Percentiles rank a stretch among this genome's conserved stretches.
Evolutionary conservation across 345 rosid genomes (phyloP).

Genomic region (Clarkia xantiana): DNA sequence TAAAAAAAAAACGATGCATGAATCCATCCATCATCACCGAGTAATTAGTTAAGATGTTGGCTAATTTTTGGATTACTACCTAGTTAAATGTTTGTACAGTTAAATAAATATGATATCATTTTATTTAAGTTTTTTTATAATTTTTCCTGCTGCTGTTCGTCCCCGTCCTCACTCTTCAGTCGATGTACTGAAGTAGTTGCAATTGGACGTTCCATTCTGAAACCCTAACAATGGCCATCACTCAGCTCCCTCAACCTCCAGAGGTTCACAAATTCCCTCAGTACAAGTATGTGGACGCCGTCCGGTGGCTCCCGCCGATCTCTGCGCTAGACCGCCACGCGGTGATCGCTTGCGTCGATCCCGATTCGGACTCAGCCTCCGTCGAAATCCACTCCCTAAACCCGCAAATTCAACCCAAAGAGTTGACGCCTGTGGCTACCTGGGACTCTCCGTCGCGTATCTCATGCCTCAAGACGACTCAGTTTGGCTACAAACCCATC

Average conservation of each 20-base stretch:
- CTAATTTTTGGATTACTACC: too few relatives aligned
- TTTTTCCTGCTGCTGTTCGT: too few relatives aligned
- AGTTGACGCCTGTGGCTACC: conserved; percentile 21
- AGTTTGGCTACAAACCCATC: conserved; percentile 23
- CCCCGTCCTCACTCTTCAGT: too few relatives aligned
- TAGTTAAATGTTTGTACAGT: too few relatives aligned
- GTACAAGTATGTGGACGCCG: conserved; percentile 47
- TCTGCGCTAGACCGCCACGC: conserved; percentile 50
- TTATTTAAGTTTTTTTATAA: too few relatives aligned
- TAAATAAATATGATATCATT: too few relatives aligned
- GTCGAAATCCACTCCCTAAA: conserved; percentile 42
- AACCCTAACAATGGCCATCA: conserved; percentile 36
- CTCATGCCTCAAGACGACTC: conserved; percentile 38
- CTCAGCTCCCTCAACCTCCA: conserved; percentile 20
- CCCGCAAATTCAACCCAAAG: conserved; percentile 11
- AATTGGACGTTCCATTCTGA: background rate
- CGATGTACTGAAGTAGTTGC: too few relatives aligned
- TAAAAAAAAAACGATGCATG: too few relatives aligned
- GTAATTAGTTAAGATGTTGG: too few relatives aligned
- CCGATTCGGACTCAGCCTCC: conserved; percentile 37
- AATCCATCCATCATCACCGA: too few relatives aligned
- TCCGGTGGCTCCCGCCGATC: conserved; percentile 77
- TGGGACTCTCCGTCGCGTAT: conserved; percentile 51
- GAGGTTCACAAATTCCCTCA: conserved; percentile 44
- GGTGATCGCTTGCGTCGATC: conserved; percentile 38